Conservation (phyloP, 306 rosid genomes). For the Heteromeles arbutifolia region DNA sequence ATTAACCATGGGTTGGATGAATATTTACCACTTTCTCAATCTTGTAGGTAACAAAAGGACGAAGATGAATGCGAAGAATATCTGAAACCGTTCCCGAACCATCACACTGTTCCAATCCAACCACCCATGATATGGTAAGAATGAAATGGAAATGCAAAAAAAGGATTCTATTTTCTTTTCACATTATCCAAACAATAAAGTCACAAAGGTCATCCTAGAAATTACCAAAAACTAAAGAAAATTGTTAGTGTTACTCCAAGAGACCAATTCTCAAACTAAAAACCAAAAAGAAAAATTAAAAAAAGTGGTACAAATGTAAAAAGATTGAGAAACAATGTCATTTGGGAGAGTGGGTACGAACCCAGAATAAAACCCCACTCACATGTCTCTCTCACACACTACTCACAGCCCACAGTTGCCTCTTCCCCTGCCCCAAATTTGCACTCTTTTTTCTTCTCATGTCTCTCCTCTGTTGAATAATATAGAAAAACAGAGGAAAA, state of each 20-base stretch:
- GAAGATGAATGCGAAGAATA: too few relatives aligned
- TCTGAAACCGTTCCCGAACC: too few relatives aligned
- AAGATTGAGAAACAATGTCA: slow-evolving; percentile 17
- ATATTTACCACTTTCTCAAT: too few relatives aligned
- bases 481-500: slow-evolving; percentile 43
- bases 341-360: not conserved
- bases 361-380: slow-evolving; percentile 42
- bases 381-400: slow-evolving; percentile 15
- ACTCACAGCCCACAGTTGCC: slow-evolving; percentile 1
- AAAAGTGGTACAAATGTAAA: slow-evolving; percentile 37
- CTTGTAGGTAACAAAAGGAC: too few relatives aligned
- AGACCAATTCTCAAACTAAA: not conserved
- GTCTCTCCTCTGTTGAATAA: slow-evolving; percentile 36
- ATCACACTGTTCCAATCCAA: too few relatives aligned
- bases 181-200: not conserved
- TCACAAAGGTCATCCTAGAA: not conserved
- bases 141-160: not conserved
- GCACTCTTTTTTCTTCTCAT: slow-evolving; percentile 4
- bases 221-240: not conserved
- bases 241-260: too few relatives aligned
- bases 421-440: slow-evolving; percentile 22
- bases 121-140: too few relatives aligned
- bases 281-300: not conserved
- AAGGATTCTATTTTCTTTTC: not conserved
- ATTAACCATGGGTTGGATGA: not conserved